A percentile compares a stretch with the other conserved stretches of the same genome.
phyloP scores from a whole-genome alignment of 352 stramenopile species.

The Globisporangium mamillatum region DNA sequence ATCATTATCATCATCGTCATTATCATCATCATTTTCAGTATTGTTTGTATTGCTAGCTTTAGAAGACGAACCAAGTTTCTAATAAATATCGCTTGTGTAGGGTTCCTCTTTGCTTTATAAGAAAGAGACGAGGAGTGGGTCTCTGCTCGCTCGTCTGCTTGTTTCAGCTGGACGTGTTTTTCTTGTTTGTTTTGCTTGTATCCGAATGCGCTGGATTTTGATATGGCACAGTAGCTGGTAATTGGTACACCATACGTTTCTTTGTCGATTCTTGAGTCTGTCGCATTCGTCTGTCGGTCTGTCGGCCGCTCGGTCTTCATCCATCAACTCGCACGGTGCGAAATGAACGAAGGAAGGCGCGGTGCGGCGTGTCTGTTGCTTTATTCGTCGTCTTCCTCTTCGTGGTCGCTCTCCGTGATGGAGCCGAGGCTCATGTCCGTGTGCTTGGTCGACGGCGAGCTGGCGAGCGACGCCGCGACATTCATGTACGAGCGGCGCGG shows the following conservation, averaged over 20 bases:
- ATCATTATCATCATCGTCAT: background rate
- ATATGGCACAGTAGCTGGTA: conserved; percentile 20
- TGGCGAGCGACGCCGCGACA: conserved; percentile 59
- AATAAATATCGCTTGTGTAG: conserved; percentile 7
- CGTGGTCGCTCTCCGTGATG: conserved; percentile 66
- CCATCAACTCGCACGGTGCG: background rate
- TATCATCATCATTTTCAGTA: background rate
- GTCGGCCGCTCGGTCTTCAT: background rate
- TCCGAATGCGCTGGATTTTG: conserved; percentile 17
- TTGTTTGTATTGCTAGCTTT: background rate
- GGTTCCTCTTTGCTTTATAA: background rate
- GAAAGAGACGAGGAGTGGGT: background rate
- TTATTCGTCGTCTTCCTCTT: conserved; percentile 31
- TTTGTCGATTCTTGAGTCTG: conserved; percentile 6
- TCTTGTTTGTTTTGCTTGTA: background rate
- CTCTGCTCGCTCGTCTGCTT: background rate
- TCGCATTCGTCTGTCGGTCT: background rate
- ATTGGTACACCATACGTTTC: conserved; percentile 17
- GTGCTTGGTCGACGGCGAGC: conserved; percentile 50
- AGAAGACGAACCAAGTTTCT: conserved; percentile 1
- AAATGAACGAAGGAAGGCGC: background rate
- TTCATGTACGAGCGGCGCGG: conserved; percentile 54
- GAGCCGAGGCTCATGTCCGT: conserved; percentile 59
- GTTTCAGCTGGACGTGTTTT: background rate
- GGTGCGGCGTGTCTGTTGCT: background rate